These are phyloP conservation scores for Orbilia javanica DNA, from an alignment of 2,329 filamentous ascomycete species.

Conservation along the genomic window DNA sequence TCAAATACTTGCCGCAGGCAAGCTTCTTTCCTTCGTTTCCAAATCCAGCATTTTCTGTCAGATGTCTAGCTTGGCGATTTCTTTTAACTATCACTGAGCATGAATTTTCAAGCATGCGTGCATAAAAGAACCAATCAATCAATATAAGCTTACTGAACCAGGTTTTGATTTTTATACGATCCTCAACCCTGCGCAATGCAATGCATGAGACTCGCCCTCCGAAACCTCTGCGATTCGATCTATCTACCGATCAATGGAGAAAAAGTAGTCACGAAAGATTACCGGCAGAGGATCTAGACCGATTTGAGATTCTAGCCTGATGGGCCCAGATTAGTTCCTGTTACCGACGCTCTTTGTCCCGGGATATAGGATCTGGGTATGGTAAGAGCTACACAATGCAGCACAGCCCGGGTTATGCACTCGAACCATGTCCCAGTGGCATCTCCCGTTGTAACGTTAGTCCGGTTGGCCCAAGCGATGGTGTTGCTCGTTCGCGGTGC, in stretches of 20 bases:
- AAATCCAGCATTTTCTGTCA: background rate
- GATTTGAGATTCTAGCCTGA: background rate
- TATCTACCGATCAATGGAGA: background rate
- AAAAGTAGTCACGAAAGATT: background rate
- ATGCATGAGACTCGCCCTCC: background rate
- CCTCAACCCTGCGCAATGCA: slow-evolving; percentile 6
- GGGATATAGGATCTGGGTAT: slow-evolving; percentile 12
- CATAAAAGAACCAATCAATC: slow-evolving; percentile 10
- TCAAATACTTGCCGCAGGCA: slow-evolving; percentile 4
- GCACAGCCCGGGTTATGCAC: background rate
- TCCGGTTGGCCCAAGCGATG: background rate
- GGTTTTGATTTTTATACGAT: slow-evolving; percentile 10
- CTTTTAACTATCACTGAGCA: background rate
- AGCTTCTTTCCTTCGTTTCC: slow-evolving; percentile 19
- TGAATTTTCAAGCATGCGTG: slow-evolving; percentile 14
- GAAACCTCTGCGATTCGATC: background rate
- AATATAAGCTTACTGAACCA: slow-evolving; percentile 27
- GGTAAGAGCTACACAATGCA: slow-evolving; percentile 16
- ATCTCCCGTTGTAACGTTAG: background rate
- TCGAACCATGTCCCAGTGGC: background rate
- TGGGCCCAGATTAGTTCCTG: background rate
- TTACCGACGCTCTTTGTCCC: slow-evolving; percentile 1
- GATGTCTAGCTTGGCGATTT: slow-evolving; percentile 7
- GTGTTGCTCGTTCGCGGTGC: background rate
- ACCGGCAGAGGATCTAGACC: background rate